Evolutionary conservation across 2,329 filamentous ascomycete species (phyloP), one percentile per base, ranked within the genome.

Genomic region (Colletotrichum shisoi): DNA sequence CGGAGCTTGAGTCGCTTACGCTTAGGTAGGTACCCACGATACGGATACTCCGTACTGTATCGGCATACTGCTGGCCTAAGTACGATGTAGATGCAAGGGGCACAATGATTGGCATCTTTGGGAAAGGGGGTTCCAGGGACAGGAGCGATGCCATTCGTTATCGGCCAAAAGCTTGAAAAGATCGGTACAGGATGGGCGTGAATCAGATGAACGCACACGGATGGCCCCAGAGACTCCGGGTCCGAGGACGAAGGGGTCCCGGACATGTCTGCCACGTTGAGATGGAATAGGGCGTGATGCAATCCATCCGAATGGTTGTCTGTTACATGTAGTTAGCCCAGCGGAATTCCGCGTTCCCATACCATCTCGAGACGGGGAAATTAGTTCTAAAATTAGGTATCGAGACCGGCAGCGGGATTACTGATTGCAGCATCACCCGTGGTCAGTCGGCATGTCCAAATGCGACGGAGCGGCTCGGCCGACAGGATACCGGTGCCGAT

Each of bases 91-190:
- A 40, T 21, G 45, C 62, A 48, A 63, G 42, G 42, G 48, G 27
- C 34, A 27, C 48, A 31, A 8, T 8, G 27, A 31, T 31, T 31
- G 27, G 27, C 27, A 7, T 31, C 27, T 37, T 12, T 12, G 9
- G 4, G 8, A 7, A 17, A 19, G 7, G 40, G n/a, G 27, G 27
- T 21, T 21, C 27, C 17, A 12, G 46, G 15, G 48, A 27, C n/a
- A 62, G 6, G 7, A 31, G 7, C 56, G 57, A 62, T 61, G 49
- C 62, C 57, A 56, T 62, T 54, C 24, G 17, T 49, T 7, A 42
- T 37, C 11, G 2, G 24, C 19, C 4, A 4, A 27, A 5, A 4
- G 27, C 3, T 37, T 21, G 4, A 37, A 8, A 7, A 49, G 27
- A 13, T 9, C 21, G n/a, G 42, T n/a, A 3, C 11, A 34, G 48